phyloP scores from a whole-genome alignment of 495 filamentous ascomycete genomes.

The Ramalina intermedia region DNA sequence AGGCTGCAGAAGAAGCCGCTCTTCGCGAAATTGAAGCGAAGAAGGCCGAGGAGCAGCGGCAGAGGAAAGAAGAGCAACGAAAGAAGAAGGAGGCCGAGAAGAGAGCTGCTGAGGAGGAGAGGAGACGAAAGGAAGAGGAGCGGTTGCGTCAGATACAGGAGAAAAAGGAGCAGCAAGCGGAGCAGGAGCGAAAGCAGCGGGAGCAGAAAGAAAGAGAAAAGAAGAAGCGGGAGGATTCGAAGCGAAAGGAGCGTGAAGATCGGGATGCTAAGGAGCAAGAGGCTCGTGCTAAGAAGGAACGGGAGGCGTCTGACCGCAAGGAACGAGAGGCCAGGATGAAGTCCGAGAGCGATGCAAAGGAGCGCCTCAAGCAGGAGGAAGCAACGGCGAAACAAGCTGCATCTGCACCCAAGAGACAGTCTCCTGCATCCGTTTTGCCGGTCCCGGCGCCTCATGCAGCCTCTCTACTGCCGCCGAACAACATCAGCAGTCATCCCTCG shows the following conservation, averaged over 20 bases:
- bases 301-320: slow-evolving; percentile 44
- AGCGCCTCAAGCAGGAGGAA: slow-evolving; percentile 31
- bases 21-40: slow-evolving; percentile 61
- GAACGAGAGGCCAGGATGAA: slow-evolving; percentile 48
- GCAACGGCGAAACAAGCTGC: slow-evolving; percentile 3
- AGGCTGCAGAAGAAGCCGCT: slow-evolving; percentile 78
- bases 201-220: slow-evolving; percentile 64
- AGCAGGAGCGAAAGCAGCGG: slow-evolving; percentile 55
- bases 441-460: slow-evolving; percentile 32
- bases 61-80: slow-evolving; percentile 74
- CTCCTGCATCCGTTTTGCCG: slow-evolving; percentile 27
- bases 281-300: slow-evolving; percentile 43
- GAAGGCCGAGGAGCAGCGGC: slow-evolving; percentile 63
- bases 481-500: slow-evolving; percentile 42
- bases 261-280: slow-evolving; percentile 56
- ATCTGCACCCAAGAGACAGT: slow-evolving; percentile 14
- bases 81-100: slow-evolving; percentile 89
- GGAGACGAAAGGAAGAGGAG: slow-evolving; percentile 62
- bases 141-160: slow-evolving; percentile 65
- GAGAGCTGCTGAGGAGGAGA: slow-evolving; percentile 80
- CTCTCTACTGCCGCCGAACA: slow-evolving; percentile 34
- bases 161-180: slow-evolving; percentile 67
- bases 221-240: slow-evolving; percentile 46
- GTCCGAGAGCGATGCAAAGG: slow-evolving; percentile 31
- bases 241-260: slow-evolving; percentile 55